Percentiles rank a stretch among this genome's conserved stretches.
phyloP scores from a whole-genome alignment of 495 filamentous ascomycete genomes.

The Hypoxylon lenormandii region DNA sequence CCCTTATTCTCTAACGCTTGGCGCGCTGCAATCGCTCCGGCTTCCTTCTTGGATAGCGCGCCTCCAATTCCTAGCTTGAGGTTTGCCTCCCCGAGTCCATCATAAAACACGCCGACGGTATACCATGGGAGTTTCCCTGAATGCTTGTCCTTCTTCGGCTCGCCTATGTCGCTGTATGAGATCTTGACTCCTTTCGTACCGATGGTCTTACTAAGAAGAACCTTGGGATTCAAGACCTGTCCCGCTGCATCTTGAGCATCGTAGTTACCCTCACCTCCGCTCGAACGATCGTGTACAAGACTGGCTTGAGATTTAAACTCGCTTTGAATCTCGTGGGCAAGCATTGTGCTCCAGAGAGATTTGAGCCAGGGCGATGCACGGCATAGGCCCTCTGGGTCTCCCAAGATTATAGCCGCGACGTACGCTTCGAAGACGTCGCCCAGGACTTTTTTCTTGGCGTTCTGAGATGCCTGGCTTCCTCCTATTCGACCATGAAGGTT shows the following conservation, averaged over 20 bases:
- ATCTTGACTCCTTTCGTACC: slow-evolving; percentile 71
- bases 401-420: slow-evolving; percentile 78
- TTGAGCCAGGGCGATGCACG: slow-evolving; percentile 75
- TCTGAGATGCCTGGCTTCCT: slow-evolving; percentile 57
- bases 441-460: slow-evolving; percentile 72
- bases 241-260: slow-evolving; percentile 24
- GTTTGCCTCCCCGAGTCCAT: slow-evolving; percentile 77
- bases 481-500: slow-evolving; percentile 49
- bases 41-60: slow-evolving; percentile 77
- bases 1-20: slow-evolving; percentile 71
- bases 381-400: slow-evolving; percentile 70
- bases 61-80: slow-evolving; percentile 74
- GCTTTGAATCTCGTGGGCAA: slow-evolving; percentile 59
- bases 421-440: slow-evolving; percentile 92
- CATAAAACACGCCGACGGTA: slow-evolving; percentile 75
- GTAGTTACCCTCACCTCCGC: slow-evolving; percentile 9
- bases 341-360: slow-evolving; percentile 69
- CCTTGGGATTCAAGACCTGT: slow-evolving; percentile 55
- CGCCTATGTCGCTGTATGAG: slow-evolving; percentile 71
- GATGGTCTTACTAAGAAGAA: slow-evolving; percentile 67
- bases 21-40: slow-evolving; percentile 76
- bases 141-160: slow-evolving; percentile 66
- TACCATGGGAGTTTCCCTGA: slow-evolving; percentile 69
- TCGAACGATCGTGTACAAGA: slow-evolving; percentile 30
- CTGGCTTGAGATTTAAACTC: slow-evolving; percentile 36